These are phyloP conservation scores for Penicillium sclerotiorum DNA, from an alignment of 2,329 filamentous ascomycete species.

Conservation along the genomic window DNA sequence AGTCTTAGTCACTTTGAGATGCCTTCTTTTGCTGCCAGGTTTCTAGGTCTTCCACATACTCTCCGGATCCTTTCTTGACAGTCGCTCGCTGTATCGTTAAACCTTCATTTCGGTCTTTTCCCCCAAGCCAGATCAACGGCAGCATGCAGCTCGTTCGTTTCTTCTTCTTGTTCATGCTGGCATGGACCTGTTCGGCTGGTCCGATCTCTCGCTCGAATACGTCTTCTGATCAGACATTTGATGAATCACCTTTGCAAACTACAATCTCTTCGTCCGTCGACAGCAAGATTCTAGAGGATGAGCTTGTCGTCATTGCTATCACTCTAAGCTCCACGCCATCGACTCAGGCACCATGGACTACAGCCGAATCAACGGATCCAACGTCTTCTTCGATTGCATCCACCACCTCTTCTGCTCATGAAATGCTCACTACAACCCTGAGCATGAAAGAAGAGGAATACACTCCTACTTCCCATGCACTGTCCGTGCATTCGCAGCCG, in stretches of 20 bases:
- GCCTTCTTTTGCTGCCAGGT: background rate
- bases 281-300: background rate
- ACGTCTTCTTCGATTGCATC: background rate
- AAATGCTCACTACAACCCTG: background rate
- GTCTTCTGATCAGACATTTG: background rate
- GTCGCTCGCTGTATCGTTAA: background rate
- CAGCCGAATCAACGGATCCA: background rate
- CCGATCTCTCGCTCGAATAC: conserved; percentile 27
- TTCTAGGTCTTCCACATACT: background rate
- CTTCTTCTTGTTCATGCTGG: conserved; percentile 14
- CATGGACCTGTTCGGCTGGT: conserved; percentile 24
- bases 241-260: background rate
- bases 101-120: background rate
- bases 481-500: no score
- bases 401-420: background rate
- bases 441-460: background rate
- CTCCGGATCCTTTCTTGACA: background rate
- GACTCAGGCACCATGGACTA: background rate
- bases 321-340: background rate
- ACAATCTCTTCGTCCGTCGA: background rate
- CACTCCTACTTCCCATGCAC: background rate
- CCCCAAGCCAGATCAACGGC: background rate
- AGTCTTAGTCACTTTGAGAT: background rate
- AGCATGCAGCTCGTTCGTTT: conserved; percentile 21
- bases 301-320: background rate